Percentiles rank a stretch among this genome's conserved stretches.
phyloP scores from a whole-genome alignment of 352 stramenopile genomes.

The Phytophthora multivora region DNA sequence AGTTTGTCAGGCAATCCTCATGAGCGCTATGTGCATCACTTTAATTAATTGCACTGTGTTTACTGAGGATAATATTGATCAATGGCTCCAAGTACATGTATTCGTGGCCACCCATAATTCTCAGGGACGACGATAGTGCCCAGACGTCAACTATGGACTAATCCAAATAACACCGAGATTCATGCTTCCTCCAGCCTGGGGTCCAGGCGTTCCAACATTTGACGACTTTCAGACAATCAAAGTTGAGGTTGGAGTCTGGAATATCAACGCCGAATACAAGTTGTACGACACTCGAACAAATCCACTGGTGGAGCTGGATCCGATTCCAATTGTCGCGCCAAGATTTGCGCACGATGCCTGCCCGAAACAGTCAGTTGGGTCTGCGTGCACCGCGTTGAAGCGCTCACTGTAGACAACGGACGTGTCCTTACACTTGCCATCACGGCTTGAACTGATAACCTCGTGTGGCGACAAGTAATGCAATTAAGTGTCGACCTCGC shows the following conservation, averaged over 20 bases:
- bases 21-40: constrained; percentile 20
- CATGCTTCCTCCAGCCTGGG: no score
- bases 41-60: constrained; percentile 14
- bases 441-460: no score
- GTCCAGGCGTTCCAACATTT: not conserved
- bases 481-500: no score
- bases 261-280: not conserved
- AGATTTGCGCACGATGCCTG: no score
- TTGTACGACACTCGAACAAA: not conserved
- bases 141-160: constrained; percentile 41
- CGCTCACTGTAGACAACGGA: constrained; percentile 2
- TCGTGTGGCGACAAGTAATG: constrained; percentile 1
- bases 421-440: no score
- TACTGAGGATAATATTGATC: constrained; percentile 1
- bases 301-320: not conserved
- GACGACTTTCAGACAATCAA: not conserved
- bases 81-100: constrained; percentile 23
- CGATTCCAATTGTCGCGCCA: not conserved
- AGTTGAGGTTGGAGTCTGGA: not conserved
- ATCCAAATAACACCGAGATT: constrained; percentile 27
- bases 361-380: no score
- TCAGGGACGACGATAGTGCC: constrained; percentile 30
- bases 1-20: constrained; percentile 38
- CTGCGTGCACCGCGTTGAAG: constrained; percentile 15
- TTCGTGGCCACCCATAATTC: constrained; percentile 30